These are phyloP conservation scores for Fusarium sp. DNA, from an alignment of 2,329 filamentous ascomycete species.

Conservation along the genomic window DNA sequence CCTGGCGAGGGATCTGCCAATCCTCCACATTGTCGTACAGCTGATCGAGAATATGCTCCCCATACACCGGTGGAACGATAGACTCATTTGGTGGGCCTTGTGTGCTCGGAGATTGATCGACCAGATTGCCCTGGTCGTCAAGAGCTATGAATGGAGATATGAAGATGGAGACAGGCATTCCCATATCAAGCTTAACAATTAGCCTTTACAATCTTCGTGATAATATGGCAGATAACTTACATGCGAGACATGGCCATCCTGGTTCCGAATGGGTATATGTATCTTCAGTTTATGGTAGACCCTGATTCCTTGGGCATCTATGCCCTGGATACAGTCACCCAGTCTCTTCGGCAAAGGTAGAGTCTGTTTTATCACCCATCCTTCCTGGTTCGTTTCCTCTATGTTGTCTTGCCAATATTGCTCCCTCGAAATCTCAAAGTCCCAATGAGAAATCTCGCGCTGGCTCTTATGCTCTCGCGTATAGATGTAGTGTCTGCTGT, in stretches of 20 bases:
- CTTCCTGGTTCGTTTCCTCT: slow-evolving; percentile 73
- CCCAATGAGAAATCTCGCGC: slow-evolving; percentile 70
- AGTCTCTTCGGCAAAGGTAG: slow-evolving; percentile 82
- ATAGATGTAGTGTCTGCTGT: slow-evolving; percentile 56
- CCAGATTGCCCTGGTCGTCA: slow-evolving; percentile 83
- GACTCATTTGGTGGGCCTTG: slow-evolving; percentile 64
- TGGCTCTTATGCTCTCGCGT: slow-evolving; percentile 70
- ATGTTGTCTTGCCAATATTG: slow-evolving; percentile 76
- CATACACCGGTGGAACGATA: slow-evolving; percentile 88
- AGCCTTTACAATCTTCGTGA: neutral
- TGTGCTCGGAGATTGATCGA: slow-evolving; percentile 64
- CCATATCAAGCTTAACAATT: slow-evolving; percentile 75
- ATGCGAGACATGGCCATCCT: slow-evolving; percentile 93
- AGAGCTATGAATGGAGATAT: slow-evolving; percentile 92
- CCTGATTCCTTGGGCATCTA: slow-evolving; percentile 88
- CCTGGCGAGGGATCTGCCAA: slow-evolving; percentile 77
- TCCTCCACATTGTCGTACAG: slow-evolving; percentile 89
- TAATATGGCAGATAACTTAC: slow-evolving; percentile 53
- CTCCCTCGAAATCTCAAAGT: slow-evolving; percentile 63
- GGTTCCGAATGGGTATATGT: slow-evolving; percentile 88
- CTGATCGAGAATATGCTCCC: slow-evolving; percentile 88
- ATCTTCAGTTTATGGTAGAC: slow-evolving; percentile 91
- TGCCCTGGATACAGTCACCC: slow-evolving; percentile 85
- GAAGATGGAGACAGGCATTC: slow-evolving; percentile 89
- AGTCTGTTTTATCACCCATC: slow-evolving; percentile 69